A percentile compares a stretch with the other conserved stretches of the same genome.
Conservation (phyloP, 805 yeast genomes). For the Schwanniomyces polymorphus region DNA sequence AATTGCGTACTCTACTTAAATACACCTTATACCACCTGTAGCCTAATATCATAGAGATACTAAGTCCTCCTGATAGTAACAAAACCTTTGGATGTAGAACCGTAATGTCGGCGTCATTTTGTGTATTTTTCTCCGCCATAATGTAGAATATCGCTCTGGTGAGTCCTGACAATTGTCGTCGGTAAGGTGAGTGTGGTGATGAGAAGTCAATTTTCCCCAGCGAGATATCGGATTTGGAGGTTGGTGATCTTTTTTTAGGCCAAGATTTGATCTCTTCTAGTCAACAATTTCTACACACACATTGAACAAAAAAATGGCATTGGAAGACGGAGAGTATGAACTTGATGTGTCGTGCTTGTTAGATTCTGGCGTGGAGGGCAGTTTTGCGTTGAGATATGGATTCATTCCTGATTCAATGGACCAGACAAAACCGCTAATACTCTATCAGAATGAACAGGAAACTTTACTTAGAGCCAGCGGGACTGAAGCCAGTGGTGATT, state of each 20-base stretch:
- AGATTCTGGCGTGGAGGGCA: constrained; percentile 3
- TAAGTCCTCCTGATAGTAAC: constrained; percentile 34
- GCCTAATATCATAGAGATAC: constrained; percentile 26
- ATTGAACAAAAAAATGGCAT: constrained; percentile 2
- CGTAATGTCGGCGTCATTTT: no score
- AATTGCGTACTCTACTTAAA: constrained; percentile 31
- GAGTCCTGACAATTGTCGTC: not conserved
- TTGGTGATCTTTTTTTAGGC: no score
- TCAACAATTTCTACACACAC: not conserved
- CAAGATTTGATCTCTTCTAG: not conserved
- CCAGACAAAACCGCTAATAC: constrained; percentile 27
- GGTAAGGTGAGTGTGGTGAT: not conserved
- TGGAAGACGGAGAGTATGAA: constrained; percentile 44
- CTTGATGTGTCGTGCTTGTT: constrained; percentile 32
- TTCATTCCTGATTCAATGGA: constrained; percentile 43
- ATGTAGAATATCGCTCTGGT: not conserved
- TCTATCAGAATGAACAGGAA: constrained; percentile 35
- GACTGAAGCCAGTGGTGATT: constrained; percentile 17
- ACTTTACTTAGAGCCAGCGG: constrained; percentile 32
- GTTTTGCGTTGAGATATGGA: constrained; percentile 38
- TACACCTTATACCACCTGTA: constrained; percentile 33
- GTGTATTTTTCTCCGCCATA: not conserved
- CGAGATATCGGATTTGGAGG: no score
- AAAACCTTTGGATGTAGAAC: constrained; percentile 9
- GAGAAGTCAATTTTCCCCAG: not conserved